A percentile compares a stretch with the other conserved stretches of the same genome.
phyloP scores from a whole-genome alignment of 305 asterid genomes.

The Solanum hybrid region DNA sequence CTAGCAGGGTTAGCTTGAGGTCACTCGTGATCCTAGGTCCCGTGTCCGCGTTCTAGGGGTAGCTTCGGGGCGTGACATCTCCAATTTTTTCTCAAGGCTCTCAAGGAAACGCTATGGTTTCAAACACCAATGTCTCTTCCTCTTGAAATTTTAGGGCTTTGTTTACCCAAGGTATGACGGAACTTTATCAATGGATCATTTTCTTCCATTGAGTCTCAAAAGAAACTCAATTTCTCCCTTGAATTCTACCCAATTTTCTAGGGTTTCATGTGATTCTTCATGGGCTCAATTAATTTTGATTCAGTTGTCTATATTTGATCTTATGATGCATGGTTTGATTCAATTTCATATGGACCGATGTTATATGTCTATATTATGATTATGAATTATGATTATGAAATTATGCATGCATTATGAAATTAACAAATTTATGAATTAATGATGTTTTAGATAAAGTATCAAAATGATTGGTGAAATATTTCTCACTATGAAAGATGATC shows the following conservation, averaged over 20 bases:
- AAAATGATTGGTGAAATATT: too few relatives aligned
- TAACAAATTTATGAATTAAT: not conserved
- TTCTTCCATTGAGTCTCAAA: not conserved
- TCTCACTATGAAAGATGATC: not conserved
- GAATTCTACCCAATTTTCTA: not conserved
- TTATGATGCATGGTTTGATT: not conserved
- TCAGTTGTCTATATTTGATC: not conserved
- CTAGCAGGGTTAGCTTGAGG: too few relatives aligned
- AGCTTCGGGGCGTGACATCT: too few relatives aligned
- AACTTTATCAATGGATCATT: not conserved
- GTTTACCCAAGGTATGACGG: not conserved
- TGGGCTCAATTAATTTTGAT: not conserved
- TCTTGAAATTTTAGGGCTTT: not conserved
- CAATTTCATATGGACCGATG: not conserved
- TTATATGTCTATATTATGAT: not conserved
- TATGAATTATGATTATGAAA: not conserved
- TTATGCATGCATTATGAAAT: not conserved
- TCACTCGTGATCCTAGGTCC: too few relatives aligned
- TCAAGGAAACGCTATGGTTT: not conserved
- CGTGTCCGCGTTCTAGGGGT: too few relatives aligned
- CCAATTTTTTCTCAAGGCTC: not conserved
- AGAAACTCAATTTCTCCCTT: not conserved
- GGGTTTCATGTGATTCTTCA: not conserved
- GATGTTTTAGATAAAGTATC: not conserved
- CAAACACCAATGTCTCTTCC: not conserved